Conservation (phyloP, 225 moss, liverwort and hornwort genomes). For the Physcomitrellopsis africana region DNA sequence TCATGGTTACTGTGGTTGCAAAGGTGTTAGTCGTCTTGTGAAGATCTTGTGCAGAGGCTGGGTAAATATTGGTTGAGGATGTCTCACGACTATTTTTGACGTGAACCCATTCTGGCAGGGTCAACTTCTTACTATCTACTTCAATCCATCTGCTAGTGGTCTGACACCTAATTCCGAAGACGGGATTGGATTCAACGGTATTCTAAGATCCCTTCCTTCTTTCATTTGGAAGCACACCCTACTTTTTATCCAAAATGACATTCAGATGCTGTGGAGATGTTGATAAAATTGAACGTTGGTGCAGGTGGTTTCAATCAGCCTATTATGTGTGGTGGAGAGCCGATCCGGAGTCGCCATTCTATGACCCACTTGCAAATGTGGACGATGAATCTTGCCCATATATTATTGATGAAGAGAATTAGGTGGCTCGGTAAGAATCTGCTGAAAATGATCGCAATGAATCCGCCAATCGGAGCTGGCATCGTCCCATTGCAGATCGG, state of each 20-base stretch:
- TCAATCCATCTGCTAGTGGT: conserved; percentile 68
- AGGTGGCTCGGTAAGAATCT: not conserved
- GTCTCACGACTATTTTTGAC: not conserved
- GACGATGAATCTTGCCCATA: conserved; percentile 90
- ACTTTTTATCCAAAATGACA: not conserved
- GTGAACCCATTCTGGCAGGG: conserved; percentile 49
- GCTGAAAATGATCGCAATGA: too few species aligned
- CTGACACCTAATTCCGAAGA: conserved; percentile 65
- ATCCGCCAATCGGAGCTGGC: too few species aligned
- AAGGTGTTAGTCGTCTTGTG: not conserved
- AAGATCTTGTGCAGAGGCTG: not conserved
- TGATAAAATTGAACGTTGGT: conserved; percentile 26
- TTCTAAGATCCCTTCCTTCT: conserved; percentile 5
- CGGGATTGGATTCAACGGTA: conserved; percentile 93
- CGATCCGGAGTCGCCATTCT: conserved; percentile 76
- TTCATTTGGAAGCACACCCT: not conserved
- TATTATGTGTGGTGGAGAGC: conserved; percentile 94
- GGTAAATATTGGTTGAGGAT: not conserved
- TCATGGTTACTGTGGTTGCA: not conserved
- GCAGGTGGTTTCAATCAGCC: conserved; percentile 96
- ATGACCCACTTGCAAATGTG: conserved; percentile 76
- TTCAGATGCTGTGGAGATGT: conserved; percentile 14
- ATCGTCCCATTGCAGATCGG: too few species aligned
- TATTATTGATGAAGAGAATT: conserved; percentile 49
- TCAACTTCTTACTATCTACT: conserved; percentile 64